phyloP scores from a whole-genome alignment of 805 yeast species.

The Candida coquimbonensis region DNA sequence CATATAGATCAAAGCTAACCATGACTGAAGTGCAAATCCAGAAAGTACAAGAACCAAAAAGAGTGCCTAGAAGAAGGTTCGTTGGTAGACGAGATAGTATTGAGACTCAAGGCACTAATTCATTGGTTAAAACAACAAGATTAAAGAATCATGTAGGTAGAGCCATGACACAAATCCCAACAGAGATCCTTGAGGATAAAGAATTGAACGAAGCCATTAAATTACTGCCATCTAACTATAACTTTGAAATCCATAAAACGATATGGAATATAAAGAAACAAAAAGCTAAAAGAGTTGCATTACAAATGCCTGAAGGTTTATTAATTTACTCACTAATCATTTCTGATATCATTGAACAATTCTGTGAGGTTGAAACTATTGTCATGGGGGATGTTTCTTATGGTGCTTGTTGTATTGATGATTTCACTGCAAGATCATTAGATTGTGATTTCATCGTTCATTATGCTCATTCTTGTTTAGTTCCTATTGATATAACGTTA shows the following conservation, averaged over 20 bases:
- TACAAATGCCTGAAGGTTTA: constrained; percentile 97
- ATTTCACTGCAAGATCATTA: constrained; percentile 84
- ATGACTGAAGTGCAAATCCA: not conserved
- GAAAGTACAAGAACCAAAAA: constrained; percentile 6
- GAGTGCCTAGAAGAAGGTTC: constrained; percentile 46
- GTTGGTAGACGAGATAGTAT: constrained; percentile 41
- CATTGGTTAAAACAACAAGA: constrained; percentile 21
- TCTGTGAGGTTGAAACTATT: constrained; percentile 77
- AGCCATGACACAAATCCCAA: constrained; percentile 81
- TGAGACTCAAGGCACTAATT: constrained; percentile 9
- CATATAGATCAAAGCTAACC: not conserved
- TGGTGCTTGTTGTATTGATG: constrained; percentile 98
- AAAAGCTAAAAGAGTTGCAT: constrained; percentile 74
- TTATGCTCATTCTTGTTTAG: constrained; percentile 95
- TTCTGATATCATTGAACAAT: constrained; percentile 89
- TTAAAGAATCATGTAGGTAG: constrained; percentile 39
- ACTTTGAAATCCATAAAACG: constrained; percentile 93
- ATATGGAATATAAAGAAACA: constrained; percentile 84
- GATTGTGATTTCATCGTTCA: constrained; percentile 94
- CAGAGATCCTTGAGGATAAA: constrained; percentile 69
- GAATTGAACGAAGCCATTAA: constrained; percentile 81
- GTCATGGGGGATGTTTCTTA: constrained; percentile 99
- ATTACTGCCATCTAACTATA: constrained; percentile 83
- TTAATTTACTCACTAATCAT: constrained; percentile 81
- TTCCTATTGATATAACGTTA: constrained; percentile 86